These are phyloP conservation scores for Ceratobasidium sp. DNA, from an alignment of 1,284 basidiomycete genomes.

Conservation along the genomic window DNA sequence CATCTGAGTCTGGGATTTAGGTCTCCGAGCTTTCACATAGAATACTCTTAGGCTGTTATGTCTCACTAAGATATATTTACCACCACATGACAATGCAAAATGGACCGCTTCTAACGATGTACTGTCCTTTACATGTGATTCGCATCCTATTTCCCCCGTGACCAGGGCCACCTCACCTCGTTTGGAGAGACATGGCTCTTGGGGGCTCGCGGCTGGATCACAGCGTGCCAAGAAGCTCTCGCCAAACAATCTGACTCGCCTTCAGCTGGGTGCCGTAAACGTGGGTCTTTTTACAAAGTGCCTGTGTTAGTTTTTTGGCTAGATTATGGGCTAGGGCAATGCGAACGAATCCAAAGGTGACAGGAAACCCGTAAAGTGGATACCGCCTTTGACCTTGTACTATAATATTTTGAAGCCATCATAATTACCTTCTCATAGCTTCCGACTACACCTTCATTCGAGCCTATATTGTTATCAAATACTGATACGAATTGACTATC, in stretches of 20 bases:
- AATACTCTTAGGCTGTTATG: neutral
- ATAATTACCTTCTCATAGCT: constrained; percentile 57
- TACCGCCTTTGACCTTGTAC: constrained; percentile 63
- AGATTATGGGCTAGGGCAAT: constrained; percentile 48
- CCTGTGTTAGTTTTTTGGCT: neutral
- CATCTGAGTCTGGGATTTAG: constrained; percentile 16
- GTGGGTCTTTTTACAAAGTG: constrained; percentile 51
- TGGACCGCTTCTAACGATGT: constrained; percentile 69
- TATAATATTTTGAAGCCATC: constrained; percentile 55
- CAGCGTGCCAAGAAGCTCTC: constrained; percentile 63
- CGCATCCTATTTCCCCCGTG: neutral
- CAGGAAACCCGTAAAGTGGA: constrained; percentile 63
- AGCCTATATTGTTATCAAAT: constrained; percentile 59
- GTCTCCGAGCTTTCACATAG: neutral
- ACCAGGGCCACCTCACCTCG: constrained; percentile 2
- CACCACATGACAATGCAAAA: constrained; percentile 58
- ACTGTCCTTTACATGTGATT: constrained; percentile 8
- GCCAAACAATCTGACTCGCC: constrained; percentile 68
- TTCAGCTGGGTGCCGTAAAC: constrained; percentile 67
- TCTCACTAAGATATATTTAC: constrained; percentile 8
- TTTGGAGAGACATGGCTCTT: constrained; percentile 64
- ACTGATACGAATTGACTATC: constrained; percentile 58
- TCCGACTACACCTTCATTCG: constrained; percentile 46
- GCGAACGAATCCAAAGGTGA: constrained; percentile 61
- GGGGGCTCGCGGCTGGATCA: constrained; percentile 66